A percentile compares a stretch with the other conserved stretches of the same genome.
phyloP scores from a whole-genome alignment of 1,284 basidiomycete species.

The Microbotryum violaceum region DNA sequence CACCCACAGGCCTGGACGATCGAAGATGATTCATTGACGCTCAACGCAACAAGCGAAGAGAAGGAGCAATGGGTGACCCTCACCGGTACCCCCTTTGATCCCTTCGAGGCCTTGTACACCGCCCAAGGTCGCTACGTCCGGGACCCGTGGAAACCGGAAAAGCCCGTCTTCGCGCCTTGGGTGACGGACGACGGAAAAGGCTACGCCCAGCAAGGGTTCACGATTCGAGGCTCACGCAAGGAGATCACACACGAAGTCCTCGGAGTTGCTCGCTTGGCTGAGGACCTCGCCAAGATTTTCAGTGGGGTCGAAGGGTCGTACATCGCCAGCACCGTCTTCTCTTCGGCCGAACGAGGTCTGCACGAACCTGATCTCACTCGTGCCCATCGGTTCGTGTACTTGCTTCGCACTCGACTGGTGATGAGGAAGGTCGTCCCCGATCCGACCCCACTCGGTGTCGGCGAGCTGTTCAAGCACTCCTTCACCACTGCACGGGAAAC shows the following conservation, averaged over 20 bases:
- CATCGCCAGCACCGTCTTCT: not conserved
- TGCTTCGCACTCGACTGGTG: not conserved
- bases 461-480: not conserved
- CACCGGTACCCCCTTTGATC: not conserved
- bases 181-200: not conserved
- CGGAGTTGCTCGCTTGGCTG: not conserved
- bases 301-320: not conserved
- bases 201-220: conserved; percentile 1
- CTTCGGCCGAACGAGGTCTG: not conserved
- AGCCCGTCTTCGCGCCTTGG: not conserved
- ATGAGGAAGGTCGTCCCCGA: not conserved
- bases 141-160: not conserved
- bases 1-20: not conserved
- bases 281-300: not conserved
- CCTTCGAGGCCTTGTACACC: not conserved
- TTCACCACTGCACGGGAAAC: not conserved
- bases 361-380: not conserved
- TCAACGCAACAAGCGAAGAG: not conserved
- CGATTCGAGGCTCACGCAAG: not conserved
- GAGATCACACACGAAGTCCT: not conserved
- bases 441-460: not conserved
- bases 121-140: not conserved
- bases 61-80: not conserved
- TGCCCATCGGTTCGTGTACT: not conserved
- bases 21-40: not conserved